These are phyloP conservation scores for Hygrocybe punicea DNA, from an alignment of 768 basidiomycete genomes.

Conservation along the genomic window DNA sequence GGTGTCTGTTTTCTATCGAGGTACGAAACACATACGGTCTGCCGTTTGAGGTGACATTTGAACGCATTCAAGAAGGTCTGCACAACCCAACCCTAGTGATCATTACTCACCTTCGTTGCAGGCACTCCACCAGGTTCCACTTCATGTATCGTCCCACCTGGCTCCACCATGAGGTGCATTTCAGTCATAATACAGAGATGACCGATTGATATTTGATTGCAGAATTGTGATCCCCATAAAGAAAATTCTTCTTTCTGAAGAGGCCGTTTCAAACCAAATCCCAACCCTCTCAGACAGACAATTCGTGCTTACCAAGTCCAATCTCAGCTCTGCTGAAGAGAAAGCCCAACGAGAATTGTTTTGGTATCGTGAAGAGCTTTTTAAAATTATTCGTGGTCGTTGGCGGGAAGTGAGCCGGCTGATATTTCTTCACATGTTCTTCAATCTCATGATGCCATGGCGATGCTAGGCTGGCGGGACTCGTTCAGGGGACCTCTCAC, in stretches of 20 bases:
- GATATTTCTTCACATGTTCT: background rate
- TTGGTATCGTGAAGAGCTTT: constrained; percentile 92
- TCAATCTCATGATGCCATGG: background rate
- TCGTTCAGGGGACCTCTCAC: constrained; percentile 70
- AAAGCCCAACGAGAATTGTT: constrained; percentile 74
- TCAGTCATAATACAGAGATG: background rate
- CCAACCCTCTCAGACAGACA: constrained; percentile 86
- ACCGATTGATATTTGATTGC: background rate
- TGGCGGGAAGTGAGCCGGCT: constrained; percentile 78
- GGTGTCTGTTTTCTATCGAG: constrained; percentile 87
- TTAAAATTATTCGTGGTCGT: constrained; percentile 60
- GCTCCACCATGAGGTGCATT: constrained; percentile 74
- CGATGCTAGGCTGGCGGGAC: constrained; percentile 66
- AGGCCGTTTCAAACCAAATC: constrained; percentile 60
- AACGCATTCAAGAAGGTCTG: constrained; percentile 61
- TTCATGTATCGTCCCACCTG: constrained; percentile 73
- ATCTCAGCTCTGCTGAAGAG: constrained; percentile 56
- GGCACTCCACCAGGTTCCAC: constrained; percentile 42
- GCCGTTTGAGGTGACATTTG: constrained; percentile 86
- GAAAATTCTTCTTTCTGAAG: constrained; percentile 61
- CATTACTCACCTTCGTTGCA: constrained; percentile 20
- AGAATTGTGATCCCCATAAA: constrained; percentile 71
- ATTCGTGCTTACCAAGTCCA: constrained; percentile 80
- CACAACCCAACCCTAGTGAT: background rate
- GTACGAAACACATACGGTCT: constrained; percentile 89